phyloP scores from a whole-genome alignment of 2,329 filamentous ascomycete genomes.

The Hypoxylon sp. region DNA sequence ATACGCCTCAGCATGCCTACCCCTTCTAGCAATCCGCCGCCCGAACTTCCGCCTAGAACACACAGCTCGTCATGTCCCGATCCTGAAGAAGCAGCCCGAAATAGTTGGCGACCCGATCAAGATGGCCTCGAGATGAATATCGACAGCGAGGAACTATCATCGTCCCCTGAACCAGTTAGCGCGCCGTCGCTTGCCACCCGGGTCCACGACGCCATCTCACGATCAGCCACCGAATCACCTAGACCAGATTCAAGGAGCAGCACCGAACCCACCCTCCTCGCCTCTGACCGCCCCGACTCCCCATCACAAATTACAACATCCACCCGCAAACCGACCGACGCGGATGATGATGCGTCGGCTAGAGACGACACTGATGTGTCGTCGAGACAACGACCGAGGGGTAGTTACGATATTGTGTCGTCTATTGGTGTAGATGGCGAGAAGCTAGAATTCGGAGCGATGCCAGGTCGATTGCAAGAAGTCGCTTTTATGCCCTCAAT shows the following conservation, averaged over 20 bases:
- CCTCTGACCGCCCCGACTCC: constrained; percentile 42
- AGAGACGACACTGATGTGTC: constrained; percentile 32
- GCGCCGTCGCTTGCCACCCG: constrained; percentile 35
- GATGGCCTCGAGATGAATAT: constrained; percentile 51
- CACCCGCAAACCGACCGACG: constrained; percentile 47
- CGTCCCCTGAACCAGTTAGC: constrained; percentile 48
- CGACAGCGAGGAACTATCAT: constrained; percentile 47
- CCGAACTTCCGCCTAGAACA: constrained; percentile 50
- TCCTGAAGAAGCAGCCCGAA: constrained; percentile 49
- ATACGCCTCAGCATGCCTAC: constrained; percentile 51
- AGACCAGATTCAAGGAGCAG: constrained; percentile 47
- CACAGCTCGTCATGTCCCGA: constrained; percentile 55
- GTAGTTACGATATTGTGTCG: constrained; percentile 39
- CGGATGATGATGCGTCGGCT: constrained; percentile 39
- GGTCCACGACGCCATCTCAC: constrained; percentile 44
- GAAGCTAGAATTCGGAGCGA: constrained; percentile 44
- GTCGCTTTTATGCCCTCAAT: constrained; percentile 57
- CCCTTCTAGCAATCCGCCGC: constrained; percentile 51
- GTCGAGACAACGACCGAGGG: constrained; percentile 23
- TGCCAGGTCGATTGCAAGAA: constrained; percentile 37
- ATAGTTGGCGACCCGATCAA: constrained; percentile 49
- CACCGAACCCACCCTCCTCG: constrained; percentile 37
- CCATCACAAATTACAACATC: constrained; percentile 35
- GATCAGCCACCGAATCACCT: constrained; percentile 50
- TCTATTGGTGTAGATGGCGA: constrained; percentile 44